Percentiles rank a stretch among this genome's conserved stretches.
These are phyloP conservation scores for Orbilia brochopaga DNA, from an alignment of 2,329 filamentous ascomycete genomes.

Conservation along the genomic window DNA sequence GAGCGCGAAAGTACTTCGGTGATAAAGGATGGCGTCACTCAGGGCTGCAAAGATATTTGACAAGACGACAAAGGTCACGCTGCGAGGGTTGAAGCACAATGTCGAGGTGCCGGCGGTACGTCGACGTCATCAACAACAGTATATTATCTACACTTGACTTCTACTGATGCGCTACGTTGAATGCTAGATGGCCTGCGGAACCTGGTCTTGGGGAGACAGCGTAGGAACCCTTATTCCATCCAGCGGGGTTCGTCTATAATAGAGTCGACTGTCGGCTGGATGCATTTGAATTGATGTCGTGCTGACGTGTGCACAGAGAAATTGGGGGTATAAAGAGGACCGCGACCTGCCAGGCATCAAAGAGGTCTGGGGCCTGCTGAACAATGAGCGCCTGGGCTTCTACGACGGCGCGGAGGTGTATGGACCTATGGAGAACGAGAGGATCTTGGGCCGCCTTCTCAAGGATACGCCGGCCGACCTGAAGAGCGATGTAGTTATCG, in stretches of 20 bases:
- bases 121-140: neutral
- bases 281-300: no score
- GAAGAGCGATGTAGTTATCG: slow-evolving; percentile 34
- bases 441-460: slow-evolving; percentile 59
- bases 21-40: slow-evolving; percentile 23
- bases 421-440: slow-evolving; percentile 59
- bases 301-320: slow-evolving; percentile 3
- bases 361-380: slow-evolving; percentile 58
- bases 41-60: slow-evolving; percentile 29
- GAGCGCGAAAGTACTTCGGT: no score
- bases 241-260: no score
- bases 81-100: slow-evolving; percentile 27
- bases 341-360: slow-evolving; percentile 48
- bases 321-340: slow-evolving; percentile 36
- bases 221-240: slow-evolving; percentile 1
- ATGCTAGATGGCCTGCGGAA: slow-evolving; percentile 35
- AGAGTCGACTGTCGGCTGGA: no score
- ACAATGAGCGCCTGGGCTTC: slow-evolving; percentile 58
- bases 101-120: slow-evolving; percentile 37
- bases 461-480: slow-evolving; percentile 56
- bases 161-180: neutral
- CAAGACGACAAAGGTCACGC: slow-evolving; percentile 16
- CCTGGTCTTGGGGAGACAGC: slow-evolving; percentile 44
- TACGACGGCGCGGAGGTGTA: slow-evolving; percentile 61
- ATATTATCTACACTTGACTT: neutral